phyloP scores from a whole-genome alignment of 2,329 filamentous ascomycete species.

The Penicillium sp. region DNA sequence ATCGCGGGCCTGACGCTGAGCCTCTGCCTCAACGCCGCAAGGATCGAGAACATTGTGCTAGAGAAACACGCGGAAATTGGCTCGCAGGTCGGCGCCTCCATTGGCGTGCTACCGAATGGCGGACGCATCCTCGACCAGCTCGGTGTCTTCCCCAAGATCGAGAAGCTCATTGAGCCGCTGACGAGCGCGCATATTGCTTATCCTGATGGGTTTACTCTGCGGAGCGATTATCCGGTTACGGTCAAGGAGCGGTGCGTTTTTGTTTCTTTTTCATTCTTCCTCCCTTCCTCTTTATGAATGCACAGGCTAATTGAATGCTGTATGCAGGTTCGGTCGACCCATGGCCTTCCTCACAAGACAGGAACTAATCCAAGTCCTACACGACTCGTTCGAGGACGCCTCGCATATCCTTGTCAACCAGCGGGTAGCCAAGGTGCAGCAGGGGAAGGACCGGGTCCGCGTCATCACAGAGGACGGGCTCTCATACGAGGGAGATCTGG shows the following conservation, averaged over 20 bases:
- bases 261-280: too few species aligned
- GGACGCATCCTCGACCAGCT: slow-evolving; percentile 24
- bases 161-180: slow-evolving; percentile 23
- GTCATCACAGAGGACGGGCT: slow-evolving; percentile 36
- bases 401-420: not conserved
- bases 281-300: too few species aligned
- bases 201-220: slow-evolving; percentile 18
- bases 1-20: slow-evolving; percentile 56
- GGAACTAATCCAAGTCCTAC: slow-evolving; percentile 29
- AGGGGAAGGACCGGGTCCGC: not conserved
- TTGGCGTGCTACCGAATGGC: slow-evolving; percentile 25
- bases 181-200: slow-evolving; percentile 15
- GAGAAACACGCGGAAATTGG: slow-evolving; percentile 43
- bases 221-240: slow-evolving; percentile 6
- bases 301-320: not conserved
- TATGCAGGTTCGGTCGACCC: slow-evolving; percentile 22
- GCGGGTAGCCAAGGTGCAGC: not conserved
- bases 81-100: slow-evolving; percentile 42
- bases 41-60: slow-evolving; percentile 55
- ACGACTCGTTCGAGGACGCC: slow-evolving; percentile 12
- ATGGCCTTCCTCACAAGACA: slow-evolving; percentile 25
- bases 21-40: slow-evolving; percentile 49
- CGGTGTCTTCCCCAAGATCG: slow-evolving; percentile 15
- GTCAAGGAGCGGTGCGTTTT: not conserved
- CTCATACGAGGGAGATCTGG: slow-evolving; percentile 31